Conservation (phyloP, 352 stramenopile genomes). For the Globisporangium echinulatum region DNA sequence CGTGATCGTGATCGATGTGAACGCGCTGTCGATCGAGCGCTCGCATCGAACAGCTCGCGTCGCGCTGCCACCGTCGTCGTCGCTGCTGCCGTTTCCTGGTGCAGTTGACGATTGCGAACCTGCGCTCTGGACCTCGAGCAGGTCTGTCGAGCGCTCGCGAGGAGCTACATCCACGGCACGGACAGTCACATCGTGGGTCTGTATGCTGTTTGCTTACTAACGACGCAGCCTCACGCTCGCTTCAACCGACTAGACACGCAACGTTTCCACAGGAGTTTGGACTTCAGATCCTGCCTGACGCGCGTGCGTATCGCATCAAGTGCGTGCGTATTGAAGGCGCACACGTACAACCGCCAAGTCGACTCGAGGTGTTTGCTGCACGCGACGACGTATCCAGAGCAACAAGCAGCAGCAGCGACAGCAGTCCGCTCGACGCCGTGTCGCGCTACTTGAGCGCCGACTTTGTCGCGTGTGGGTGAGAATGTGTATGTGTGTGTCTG, state of each 20-base stretch:
- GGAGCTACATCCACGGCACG: too few species aligned
- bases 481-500: background rate
- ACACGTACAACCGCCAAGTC: slow-evolving; percentile 1
- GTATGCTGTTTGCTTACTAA: too few species aligned
- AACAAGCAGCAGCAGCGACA: background rate
- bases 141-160: background rate
- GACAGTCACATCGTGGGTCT: too few species aligned
- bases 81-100: slow-evolving; percentile 1
- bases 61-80: too few species aligned
- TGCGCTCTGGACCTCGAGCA: slow-evolving; percentile 9
- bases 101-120: background rate
- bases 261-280: slow-evolving; percentile 13
- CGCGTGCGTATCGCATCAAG: slow-evolving; percentile 1
- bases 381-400: background rate
- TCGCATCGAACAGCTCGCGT: too few species aligned
- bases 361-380: slow-evolving; percentile 2
- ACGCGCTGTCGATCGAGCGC: slow-evolving; percentile 3
- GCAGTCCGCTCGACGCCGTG: slow-evolving; percentile 12
- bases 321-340: slow-evolving; percentile 2
- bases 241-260: background rate
- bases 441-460: slow-evolving; percentile 27
- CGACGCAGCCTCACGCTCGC: too few species aligned
- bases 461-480: slow-evolving; percentile 22
- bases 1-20: slow-evolving; percentile 6
- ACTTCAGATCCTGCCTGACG: slow-evolving; percentile 9